Conservation (phyloP, 129 eudicot genomes). For the Lactuca sativa region DNA sequence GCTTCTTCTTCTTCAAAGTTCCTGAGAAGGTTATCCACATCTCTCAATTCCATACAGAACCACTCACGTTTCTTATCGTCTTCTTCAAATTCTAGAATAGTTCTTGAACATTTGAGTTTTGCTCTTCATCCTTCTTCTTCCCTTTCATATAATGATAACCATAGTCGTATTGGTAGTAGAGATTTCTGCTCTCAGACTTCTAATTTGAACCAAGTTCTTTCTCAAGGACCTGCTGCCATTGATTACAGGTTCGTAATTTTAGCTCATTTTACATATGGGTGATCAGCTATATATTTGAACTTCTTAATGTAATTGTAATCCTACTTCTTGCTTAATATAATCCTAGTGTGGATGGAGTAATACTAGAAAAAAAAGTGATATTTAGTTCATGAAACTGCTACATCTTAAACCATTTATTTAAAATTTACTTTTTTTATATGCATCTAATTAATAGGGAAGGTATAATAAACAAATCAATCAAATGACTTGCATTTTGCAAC, state of each 20-base stretch:
- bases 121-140: constrained; percentile 5
- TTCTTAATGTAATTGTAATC: neutral
- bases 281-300: neutral
- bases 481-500: no score
- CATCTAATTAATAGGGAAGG: constrained; percentile 5
- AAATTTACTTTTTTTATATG: constrained; percentile 13
- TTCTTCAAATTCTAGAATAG: constrained; percentile 13
- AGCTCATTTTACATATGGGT: neutral
- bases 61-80: constrained; percentile 21
- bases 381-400: constrained; percentile 5
- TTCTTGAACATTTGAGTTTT: constrained; percentile 15
- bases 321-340: neutral
- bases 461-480: no score
- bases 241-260: constrained; percentile 56
- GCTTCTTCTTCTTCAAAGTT: constrained; percentile 31
- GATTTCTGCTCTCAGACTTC: constrained; percentile 44
- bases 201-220: constrained; percentile 20
- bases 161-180: constrained; percentile 15
- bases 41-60: constrained; percentile 20
- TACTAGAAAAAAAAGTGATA: neutral
- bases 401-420: neutral
- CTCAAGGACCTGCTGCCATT: constrained; percentile 59
- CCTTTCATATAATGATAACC: neutral
- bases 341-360: neutral
- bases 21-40: constrained; percentile 31